Base-by-base conservation (phyloP, 2,329 filamentous ascomycete species). In the Pseudopyrenochaeta lycopersici region DNA sequence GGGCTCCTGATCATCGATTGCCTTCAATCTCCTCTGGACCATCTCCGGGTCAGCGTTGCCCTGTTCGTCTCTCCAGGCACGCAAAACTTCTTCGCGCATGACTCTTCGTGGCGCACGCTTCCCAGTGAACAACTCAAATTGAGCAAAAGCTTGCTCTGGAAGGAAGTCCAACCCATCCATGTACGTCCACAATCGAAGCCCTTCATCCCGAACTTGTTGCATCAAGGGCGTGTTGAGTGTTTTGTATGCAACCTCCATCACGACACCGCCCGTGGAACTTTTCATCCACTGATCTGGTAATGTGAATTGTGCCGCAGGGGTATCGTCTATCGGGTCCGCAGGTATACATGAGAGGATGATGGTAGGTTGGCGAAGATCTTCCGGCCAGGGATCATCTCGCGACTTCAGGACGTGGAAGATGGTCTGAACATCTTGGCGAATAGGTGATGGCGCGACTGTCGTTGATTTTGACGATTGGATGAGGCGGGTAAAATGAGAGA, bases 51-150 rank as follows among this genome's bases (percentile, higher is more conserved):
- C 68, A 29, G 64, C 51, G 30, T 68, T 64, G 38, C 71, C 71
- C 30, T 72, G 63, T 42, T 72, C 70, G 35, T 73, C 71, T 30
- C 63, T 71, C 70, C 70, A 73, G 12, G 68, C 67, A 23, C 71
- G 62, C 57, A 80, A 63, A 11, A 89, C 86, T 63, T 88, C 87
- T 36, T 85, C 80, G 56, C 88, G 83, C 90, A 94, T 93, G 32
- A 90, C 73, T 39, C 85, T 78, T 21, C 90, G 83, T 1, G 90
- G 90, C 14, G 89, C 89, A 71, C 88, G 84, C 41, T 89, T 81
- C 0, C 90, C 90, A 0, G 90, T 92, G 70, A 93, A 91, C 2
- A 93, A 76, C 74, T 94, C 90, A 67, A 93, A 94, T 65, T 93
- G 90, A 1, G 90, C 90, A 74, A 90, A 90, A 0, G 88, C 90